Evolutionary conservation across 805 yeast species (phyloP), one percentile per base, ranked within the genome.

Genomic region (Lachancea kluyveri): DNA sequence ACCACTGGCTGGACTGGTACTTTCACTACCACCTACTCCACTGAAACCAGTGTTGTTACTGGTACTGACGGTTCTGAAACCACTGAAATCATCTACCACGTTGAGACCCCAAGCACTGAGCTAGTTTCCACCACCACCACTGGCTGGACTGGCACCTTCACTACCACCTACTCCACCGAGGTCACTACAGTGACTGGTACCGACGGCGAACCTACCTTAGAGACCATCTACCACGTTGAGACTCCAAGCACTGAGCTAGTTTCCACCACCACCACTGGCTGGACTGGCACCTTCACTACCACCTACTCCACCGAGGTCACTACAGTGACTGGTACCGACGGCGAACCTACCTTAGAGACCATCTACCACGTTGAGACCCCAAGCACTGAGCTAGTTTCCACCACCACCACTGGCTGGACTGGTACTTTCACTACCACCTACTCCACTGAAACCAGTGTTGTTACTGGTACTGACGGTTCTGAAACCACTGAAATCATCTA

Each of bases 331-430:
- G 45, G 31, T 5, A 17, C 31, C 10, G 28, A 40, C 24, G 42
- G 42, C 6, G 23, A 26, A 8, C 31, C 36, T 12, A 37, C 44
- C 5, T 24, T 33, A 17, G 34, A 36, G 20, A 42, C 43, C 4
- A 25, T 40, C 20, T 39, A 33, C 31, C 30, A 39, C 30, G 42
- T 41, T 9, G 40, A 32, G 29, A 37, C 43, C 15, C 45, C 45
- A 31, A 24, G 40, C 35, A 29, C 34, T 42, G 28, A 18, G 7
- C 15, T 26, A 8, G 35, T 11, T 29, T 25, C 43, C 31, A 36
- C 45, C 25, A 24, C 40, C 24, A 20, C 26, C 38, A 28, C 41
- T 30, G 24, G 43, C 29, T 37, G 39, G 37, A 35, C 42, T 20
- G 38, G 42, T 27, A 24, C 36, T 8, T 20, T 20, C 13, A 38